These are phyloP conservation scores for Cytospora leucostoma DNA, from an alignment of 2,329 filamentous ascomycete species.

Conservation along the genomic window DNA sequence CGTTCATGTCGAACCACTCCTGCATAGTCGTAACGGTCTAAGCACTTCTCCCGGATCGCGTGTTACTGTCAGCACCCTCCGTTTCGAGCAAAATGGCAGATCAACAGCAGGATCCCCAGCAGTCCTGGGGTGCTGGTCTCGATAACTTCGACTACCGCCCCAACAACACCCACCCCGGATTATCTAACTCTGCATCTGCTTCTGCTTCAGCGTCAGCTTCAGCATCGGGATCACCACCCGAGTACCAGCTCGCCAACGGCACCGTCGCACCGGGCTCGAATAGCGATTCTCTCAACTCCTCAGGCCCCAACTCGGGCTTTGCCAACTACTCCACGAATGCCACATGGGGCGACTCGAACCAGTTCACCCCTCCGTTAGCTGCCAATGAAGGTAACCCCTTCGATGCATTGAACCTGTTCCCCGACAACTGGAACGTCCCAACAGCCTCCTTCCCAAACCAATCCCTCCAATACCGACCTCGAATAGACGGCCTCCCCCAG, in stretches of 20 bases:
- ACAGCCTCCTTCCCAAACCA: conserved; percentile 24
- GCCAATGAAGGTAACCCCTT: conserved; percentile 23
- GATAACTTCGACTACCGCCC: conserved; percentile 27
- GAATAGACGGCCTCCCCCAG: conserved; percentile 11
- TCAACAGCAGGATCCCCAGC: conserved; percentile 32
- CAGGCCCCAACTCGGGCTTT: conserved; percentile 21
- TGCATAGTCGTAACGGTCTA: conserved; percentile 39
- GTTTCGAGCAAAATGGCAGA: conserved; percentile 35
- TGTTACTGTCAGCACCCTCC: conserved; percentile 15
- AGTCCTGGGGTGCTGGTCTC: conserved; percentile 23
- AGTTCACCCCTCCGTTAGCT: conserved; percentile 26
- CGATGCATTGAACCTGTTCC: conserved; percentile 24
- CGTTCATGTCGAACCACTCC: conserved; percentile 40
- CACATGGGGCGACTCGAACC: conserved; percentile 22
- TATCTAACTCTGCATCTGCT: conserved; percentile 16
- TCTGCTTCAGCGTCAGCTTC: conserved; percentile 22
- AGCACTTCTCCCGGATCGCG: conserved; percentile 21
- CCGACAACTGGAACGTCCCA: conserved; percentile 26
- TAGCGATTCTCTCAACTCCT: conserved; percentile 16
- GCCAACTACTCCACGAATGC: conserved; percentile 20
- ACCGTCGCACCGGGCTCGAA: conserved; percentile 15
- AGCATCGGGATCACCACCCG: conserved; percentile 18
- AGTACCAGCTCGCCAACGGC: conserved; percentile 16
- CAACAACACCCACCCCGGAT: conserved; percentile 20
- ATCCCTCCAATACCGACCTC: conserved; percentile 22